Base-by-base conservation (phyloP, 371 early-diverging fungal genomes). In the Circinella minor region DNA sequence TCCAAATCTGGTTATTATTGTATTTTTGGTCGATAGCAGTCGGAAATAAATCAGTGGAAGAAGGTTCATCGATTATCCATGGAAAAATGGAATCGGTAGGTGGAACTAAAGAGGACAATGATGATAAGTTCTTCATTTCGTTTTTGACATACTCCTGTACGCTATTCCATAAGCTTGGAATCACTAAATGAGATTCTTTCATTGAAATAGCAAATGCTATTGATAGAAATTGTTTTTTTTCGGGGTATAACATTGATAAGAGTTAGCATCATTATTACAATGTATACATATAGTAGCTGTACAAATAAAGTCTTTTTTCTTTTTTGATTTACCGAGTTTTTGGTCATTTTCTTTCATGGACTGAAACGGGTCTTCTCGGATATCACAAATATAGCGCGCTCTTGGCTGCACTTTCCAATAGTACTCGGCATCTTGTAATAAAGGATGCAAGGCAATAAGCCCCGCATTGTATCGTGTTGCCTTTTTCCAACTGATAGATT, bases 1-100 rank as follows among this genome's bases (percentile, higher is more conserved):
- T 82, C 90, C 92, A 93, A 71, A 94, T 91, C 71, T 93, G 92
- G 72, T 94, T 93, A 36, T 88, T 81, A 63, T 86, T 86, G 70
- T 83, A 88, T 5, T 84, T 77, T 37, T 89, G 86, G 8, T 10
- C 38, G 39, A 5, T 51, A 15, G 3, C 15, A 17, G 17, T 15
- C 8, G 8, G 15, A 17, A 18, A 27, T 57, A 18, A 57, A 34
- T 34, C 27, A 8, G 57, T 57, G 6, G 6, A 4, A 8, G 34
- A 6, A 10, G n/a, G n/a, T n/a, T 85, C 74, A 47, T 86, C 84
- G 48, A 74, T 37, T 10, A 82, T 36, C 34, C 69, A 73, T 3
- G 74, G 74, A 15, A 72, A 67, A 0, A 82, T 72, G 10, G 73
- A 76, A 11, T 76, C 57, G 7, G 63, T 57, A 8, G 61, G 20